phyloP scores from a whole-genome alignment of 495 filamentous ascomycete species.

The Podospora conica region DNA sequence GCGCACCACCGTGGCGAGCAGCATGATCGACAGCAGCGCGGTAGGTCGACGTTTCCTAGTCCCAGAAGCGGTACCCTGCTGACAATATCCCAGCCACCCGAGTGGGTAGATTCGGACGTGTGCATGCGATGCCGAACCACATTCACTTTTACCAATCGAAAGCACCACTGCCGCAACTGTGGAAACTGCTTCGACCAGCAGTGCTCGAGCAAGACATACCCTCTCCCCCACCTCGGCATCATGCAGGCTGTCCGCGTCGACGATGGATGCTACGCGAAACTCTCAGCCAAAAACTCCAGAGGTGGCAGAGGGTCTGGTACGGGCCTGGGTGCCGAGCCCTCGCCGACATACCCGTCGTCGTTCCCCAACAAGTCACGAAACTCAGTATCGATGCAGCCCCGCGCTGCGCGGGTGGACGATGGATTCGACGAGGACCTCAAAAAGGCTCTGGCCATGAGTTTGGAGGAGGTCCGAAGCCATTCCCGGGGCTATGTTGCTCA shows the following conservation, averaged over 20 bases:
- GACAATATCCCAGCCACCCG: slow-evolving; percentile 64
- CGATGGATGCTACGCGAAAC: slow-evolving; percentile 86
- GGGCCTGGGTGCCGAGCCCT: slow-evolving; percentile 22
- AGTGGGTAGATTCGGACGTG: slow-evolving; percentile 97
- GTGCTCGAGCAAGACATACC: slow-evolving; percentile 83
- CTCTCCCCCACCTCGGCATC: slow-evolving; percentile 89
- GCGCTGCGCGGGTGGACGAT: slow-evolving; percentile 75
- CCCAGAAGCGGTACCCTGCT: slow-evolving; percentile 8
- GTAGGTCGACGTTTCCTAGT: slow-evolving; percentile 52
- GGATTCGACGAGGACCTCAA: slow-evolving; percentile 91
- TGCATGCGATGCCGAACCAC: slow-evolving; percentile 95
- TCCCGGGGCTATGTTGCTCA: slow-evolving; percentile 40
- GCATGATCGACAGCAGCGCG: slow-evolving; percentile 94
- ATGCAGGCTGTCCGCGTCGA: slow-evolving; percentile 89
- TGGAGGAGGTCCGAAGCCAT: slow-evolving; percentile 80
- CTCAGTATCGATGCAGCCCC: slow-evolving; percentile 72
- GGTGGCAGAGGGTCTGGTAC: slow-evolving; percentile 16
- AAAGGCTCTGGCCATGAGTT: slow-evolving; percentile 86
- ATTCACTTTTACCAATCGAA: slow-evolving; percentile 96
- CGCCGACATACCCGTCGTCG: slow-evolving; percentile 32
- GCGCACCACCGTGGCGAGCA: slow-evolving; percentile 76
- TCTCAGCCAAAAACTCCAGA: slow-evolving; percentile 64
- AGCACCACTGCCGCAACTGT: slow-evolving; percentile 96
- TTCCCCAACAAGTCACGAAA: slow-evolving; percentile 33
- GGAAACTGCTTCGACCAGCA: slow-evolving; percentile 93